Evolutionary conservation across 805 yeast genomes (phyloP), one percentile per base, ranked within the genome.

Genomic region (Candida pini): DNA sequence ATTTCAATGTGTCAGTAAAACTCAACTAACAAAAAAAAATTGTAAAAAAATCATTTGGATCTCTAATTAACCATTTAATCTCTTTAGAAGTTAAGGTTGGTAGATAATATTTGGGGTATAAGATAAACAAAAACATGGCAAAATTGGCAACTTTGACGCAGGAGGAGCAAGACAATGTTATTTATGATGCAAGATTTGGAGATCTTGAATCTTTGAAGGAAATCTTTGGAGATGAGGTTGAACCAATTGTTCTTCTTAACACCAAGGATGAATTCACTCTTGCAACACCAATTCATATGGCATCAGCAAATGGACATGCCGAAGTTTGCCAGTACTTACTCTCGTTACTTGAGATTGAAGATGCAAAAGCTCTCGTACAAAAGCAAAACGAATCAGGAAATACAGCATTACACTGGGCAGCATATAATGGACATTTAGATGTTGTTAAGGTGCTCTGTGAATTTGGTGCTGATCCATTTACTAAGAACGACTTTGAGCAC

Each of bases 331-430:
- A 72, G 48, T 82, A 71, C 47, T 56, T 88, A 18, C 53, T 87
- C 21, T 62, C 72, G 0, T 51, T 76, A 19, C 38, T 78, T 4
- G 49, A 69, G 1, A 56, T 64, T 21, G 62, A 57, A 6, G 69
- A 76, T 8, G 74, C 76, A 12, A 58, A 54, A n/a, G 43, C 47
- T 12, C 58, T 73, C 26, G 69, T 77, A 14, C 71, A 75, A 40
- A 51, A 59, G 14, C 68, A 65, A 36, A 92, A 92, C 54, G 82
- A 76, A 32, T 76, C 82, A 15, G 98, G 97, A 2, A 92, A 92
- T 57, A 89, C 98, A 0, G 83, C 97, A 1, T 67, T 92, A 44
- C 97, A 92, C 57, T 92, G 99, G 99, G 97, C 97, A 1, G 73
- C 95, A 1, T 73, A 78, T 45, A 88, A 85, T 50, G 97, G 97